Conservation (phyloP, 1,139 yeast genomes). For the Scheffersomyces stambukii region DNA sequence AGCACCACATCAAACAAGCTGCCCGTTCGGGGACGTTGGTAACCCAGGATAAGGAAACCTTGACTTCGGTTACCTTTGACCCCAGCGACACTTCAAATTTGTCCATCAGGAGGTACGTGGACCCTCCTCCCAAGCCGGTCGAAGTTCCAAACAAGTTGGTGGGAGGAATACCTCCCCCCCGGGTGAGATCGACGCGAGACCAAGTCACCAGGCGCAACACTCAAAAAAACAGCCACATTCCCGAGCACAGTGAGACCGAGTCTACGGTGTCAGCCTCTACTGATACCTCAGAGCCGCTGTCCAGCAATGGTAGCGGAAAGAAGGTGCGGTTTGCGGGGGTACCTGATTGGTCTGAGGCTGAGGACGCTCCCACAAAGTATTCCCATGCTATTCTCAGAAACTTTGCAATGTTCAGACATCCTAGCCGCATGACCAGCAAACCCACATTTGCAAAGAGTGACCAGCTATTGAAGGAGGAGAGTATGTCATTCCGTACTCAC, state of each 20-base stretch:
- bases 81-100: slow-evolving; percentile 35
- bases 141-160: neutral
- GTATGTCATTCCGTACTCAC: slow-evolving; percentile 41
- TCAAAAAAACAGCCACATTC: slow-evolving; percentile 24
- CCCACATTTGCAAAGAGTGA: slow-evolving; percentile 34
- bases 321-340: slow-evolving; percentile 53
- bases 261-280: slow-evolving; percentile 7
- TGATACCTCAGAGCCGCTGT: no score
- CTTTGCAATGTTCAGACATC: slow-evolving; percentile 37
- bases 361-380: slow-evolving; percentile 52
- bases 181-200: slow-evolving; percentile 19
- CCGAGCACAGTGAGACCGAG: slow-evolving; percentile 6
- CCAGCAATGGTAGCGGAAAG: slow-evolving; percentile 18
- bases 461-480: slow-evolving; percentile 48
- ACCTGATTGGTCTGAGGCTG: slow-evolving; percentile 47
- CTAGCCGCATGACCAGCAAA: slow-evolving; percentile 12
- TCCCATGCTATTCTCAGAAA: slow-evolving; percentile 44
- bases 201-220: slow-evolving; percentile 33
- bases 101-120: slow-evolving; percentile 20
- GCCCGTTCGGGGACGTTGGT: slow-evolving; percentile 36
- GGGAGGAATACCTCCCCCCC: slow-evolving; percentile 2
- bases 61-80: slow-evolving; percentile 37
- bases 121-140: slow-evolving; percentile 6
- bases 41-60: slow-evolving; percentile 36
- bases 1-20: slow-evolving; percentile 37